Base-by-base conservation (phyloP, 805 yeast genomes). In the Saccharomyces paradoxus region DNA sequence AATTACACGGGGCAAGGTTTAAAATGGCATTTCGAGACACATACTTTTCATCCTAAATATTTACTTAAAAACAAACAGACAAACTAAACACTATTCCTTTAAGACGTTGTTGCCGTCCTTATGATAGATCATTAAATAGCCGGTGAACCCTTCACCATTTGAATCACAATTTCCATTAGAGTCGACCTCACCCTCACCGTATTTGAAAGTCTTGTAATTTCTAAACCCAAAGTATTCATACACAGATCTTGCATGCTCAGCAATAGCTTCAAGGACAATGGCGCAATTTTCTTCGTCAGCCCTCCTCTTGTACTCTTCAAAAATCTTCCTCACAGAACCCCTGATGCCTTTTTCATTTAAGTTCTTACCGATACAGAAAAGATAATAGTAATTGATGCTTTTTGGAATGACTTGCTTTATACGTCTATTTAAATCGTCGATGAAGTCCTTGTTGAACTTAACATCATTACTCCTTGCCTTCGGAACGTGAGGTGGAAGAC, bases 191-290 rank as follows among this genome's bases (percentile, higher is more conserved):
- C 63, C 63, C 13, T 55, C 62, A 13, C 74, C 74, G 50, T 58
- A 69, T 21, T 53, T 52, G 52, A 69, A 65, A 4, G 65, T 60
- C 51, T 57, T 50, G 32, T 65, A 63, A 24, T 61, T 64, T 48
- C 61, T 60, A 56, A 69, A 70, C 3, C 73, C 74, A 51, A 68
- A 69, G 47, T 69, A 67, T 56, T 69, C 72, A 46, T 70, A 70
- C 22, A 70, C 71, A 9, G 60, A 54, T 49, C 56, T 69, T n/a
- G 73, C 71, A 49, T 64, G 64, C 29, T 66, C 70, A 41, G 60
- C 55, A 44, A 70, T 70, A 12, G 71, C 71, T 53, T 70, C 74
- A 28, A 70, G 55, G 21, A 68, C 68, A 29, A 70, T 57, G 10
- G 74, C 72, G 46, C 61, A 58, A 30, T 63, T 60, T 21, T 63